These are phyloP conservation scores for Puccinia hordei DNA, from an alignment of 1,284 basidiomycete genomes.

Conservation along the genomic window DNA sequence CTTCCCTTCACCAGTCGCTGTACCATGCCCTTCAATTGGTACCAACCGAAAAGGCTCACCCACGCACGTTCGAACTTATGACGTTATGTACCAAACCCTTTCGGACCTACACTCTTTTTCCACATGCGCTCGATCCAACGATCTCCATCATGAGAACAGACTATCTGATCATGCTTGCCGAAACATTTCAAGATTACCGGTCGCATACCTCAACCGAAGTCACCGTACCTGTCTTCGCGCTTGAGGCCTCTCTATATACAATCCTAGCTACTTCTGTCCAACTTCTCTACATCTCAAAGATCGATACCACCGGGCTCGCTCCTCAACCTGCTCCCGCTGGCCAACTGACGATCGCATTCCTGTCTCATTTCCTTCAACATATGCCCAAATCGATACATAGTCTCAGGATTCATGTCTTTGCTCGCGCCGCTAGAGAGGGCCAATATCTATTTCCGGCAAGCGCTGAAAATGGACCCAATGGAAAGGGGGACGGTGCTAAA, in stretches of 20 bases:
- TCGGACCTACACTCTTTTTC: conserved; percentile 69
- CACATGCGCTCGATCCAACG: conserved; percentile 64
- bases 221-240: conserved; percentile 36
- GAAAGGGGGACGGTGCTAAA: conserved; percentile 27
- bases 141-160: conserved; percentile 12
- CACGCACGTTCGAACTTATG: conserved; percentile 4
- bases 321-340: conserved; percentile 17
- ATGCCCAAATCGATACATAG: conserved; percentile 6
- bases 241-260: conserved; percentile 29
- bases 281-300: conserved; percentile 43
- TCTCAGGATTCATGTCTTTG: conserved; percentile 47
- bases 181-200: conserved; percentile 13
- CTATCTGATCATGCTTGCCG: conserved; percentile 35
- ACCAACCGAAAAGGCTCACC: neutral
- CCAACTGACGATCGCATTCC: conserved; percentile 14
- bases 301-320: conserved; percentile 40
- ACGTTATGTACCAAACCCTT: conserved; percentile 71
- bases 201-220: neutral
- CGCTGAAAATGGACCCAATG: conserved; percentile 26
- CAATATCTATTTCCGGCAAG: conserved; percentile 47
- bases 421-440: conserved; percentile 45
- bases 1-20: conserved; percentile 15
- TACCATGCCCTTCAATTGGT: conserved; percentile 4
- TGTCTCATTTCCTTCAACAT: conserved; percentile 32
- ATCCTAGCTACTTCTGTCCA: conserved; percentile 8